A percentile compares a stretch with the other conserved stretches of the same genome.
Conservation (phyloP, 768 basidiomycete genomes). For the Mycena filopes region DNA sequence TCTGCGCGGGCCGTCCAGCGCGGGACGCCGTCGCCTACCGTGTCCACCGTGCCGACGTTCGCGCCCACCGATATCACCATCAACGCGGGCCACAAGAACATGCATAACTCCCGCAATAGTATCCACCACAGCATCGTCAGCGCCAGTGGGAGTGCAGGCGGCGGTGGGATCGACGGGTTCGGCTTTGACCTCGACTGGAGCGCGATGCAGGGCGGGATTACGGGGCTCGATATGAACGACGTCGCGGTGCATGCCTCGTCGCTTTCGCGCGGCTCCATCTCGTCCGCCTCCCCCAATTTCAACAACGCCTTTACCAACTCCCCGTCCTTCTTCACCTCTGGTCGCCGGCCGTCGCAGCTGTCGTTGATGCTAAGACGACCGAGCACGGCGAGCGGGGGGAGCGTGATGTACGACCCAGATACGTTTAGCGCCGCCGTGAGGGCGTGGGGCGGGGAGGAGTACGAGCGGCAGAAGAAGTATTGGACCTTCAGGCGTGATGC, state of each 20-base stretch:
- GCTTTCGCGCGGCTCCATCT: slow-evolving; percentile 27
- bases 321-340: neutral
- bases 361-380: slow-evolving; percentile 46
- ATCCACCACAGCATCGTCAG: neutral
- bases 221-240: slow-evolving; percentile 40
- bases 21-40: slow-evolving; percentile 4
- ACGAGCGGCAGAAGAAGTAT: slow-evolving; percentile 52
- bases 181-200: slow-evolving; percentile 58
- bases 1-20: slow-evolving; percentile 48
- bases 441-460: slow-evolving; percentile 58
- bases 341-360: slow-evolving; percentile 36
- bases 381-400: slow-evolving; percentile 53
- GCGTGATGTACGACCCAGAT: slow-evolving; percentile 49
- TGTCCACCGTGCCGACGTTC: slow-evolving; percentile 19
- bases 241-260: slow-evolving; percentile 38
- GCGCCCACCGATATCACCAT: slow-evolving; percentile 19
- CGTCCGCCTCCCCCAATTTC: neutral
- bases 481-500: slow-evolving; percentile 73
- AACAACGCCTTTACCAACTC: too few species aligned
- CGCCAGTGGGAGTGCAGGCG: slow-evolving; percentile 15
- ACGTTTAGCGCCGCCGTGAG: slow-evolving; percentile 53
- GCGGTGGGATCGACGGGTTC: slow-evolving; percentile 37
- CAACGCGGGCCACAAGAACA: too few species aligned
- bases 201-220: slow-evolving; percentile 48
- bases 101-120: too few species aligned